A percentile compares a stretch with the other conserved stretches of the same genome.
phyloP scores from a whole-genome alignment of 805 yeast species.

The Candida parachauliodes region DNA sequence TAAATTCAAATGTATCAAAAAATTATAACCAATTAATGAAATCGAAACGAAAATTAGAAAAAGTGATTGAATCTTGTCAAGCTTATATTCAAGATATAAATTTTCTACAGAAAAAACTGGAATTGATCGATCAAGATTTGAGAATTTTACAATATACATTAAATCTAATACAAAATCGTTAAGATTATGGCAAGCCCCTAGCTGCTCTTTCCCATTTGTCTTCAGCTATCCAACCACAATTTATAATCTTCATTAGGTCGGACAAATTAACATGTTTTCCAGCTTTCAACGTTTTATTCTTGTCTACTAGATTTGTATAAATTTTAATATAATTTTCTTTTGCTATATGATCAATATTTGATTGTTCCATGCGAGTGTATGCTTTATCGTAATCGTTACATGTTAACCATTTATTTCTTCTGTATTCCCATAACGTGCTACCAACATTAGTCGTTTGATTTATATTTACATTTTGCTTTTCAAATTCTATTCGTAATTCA shows the following conservation, averaged over 20 bases:
- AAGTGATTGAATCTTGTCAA: constrained; percentile 15
- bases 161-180: constrained; percentile 13
- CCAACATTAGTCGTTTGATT: constrained; percentile 36
- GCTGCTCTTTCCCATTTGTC: constrained; percentile 68
- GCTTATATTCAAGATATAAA: neutral
- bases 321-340: constrained; percentile 55
- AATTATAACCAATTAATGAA: constrained; percentile 25
- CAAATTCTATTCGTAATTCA: constrained; percentile 28
- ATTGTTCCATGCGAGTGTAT: constrained; percentile 12
- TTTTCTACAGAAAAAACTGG: constrained; percentile 46
- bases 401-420: constrained; percentile 65
- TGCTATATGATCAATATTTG: constrained; percentile 34
- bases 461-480: constrained; percentile 9
- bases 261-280: constrained; percentile 62
- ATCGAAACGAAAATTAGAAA: constrained; percentile 21
- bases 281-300: constrained; percentile 60
- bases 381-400: constrained; percentile 16
- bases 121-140: constrained; percentile 65
- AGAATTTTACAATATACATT: constrained; percentile 64
- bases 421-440: constrained; percentile 61
- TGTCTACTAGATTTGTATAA: constrained; percentile 66
- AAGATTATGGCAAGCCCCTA: constrained; percentile 28
- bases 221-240: constrained; percentile 81
- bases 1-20: constrained; percentile 29
- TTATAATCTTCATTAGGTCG: constrained; percentile 68